A percentile compares a stretch with the other conserved stretches of the same genome.
phyloP scores from a whole-genome alignment of 1,139 yeast genomes.

The Meyerozyma elateridarum region DNA sequence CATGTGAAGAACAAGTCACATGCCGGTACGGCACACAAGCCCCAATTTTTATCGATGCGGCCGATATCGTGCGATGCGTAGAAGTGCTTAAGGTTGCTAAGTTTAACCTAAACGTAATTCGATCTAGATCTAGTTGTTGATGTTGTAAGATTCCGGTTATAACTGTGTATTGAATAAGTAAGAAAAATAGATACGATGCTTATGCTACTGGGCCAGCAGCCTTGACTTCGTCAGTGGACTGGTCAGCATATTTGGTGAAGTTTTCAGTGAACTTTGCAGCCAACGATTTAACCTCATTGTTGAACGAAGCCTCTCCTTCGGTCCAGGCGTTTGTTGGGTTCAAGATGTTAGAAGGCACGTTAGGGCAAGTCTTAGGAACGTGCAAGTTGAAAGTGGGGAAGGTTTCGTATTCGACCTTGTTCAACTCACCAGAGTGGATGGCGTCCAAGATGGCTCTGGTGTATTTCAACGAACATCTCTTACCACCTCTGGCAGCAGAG shows the following conservation, averaged over 20 bases:
- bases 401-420: constrained; percentile 73
- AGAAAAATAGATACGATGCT: too few relatives aligned
- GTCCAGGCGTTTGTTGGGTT: constrained; percentile 88
- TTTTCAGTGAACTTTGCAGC: constrained; percentile 80
- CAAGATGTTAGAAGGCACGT: constrained; percentile 79
- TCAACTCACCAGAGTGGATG: constrained; percentile 87
- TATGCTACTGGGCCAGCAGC: constrained; percentile 81
- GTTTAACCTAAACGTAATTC: too few relatives aligned
- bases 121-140: too few relatives aligned
- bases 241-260: constrained; percentile 78
- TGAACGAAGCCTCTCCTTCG: constrained; percentile 64
- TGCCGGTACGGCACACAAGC: too few relatives aligned
- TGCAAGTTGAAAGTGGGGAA: constrained; percentile 85
- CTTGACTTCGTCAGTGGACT: constrained; percentile 79
- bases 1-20: too few relatives aligned
- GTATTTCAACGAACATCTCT: constrained; percentile 96
- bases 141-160: too few relatives aligned
- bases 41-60: too few relatives aligned
- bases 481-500: constrained; percentile 88
- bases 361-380: constrained; percentile 77
- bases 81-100: too few relatives aligned
- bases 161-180: too few relatives aligned
- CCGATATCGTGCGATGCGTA: too few relatives aligned
- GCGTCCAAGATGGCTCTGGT: constrained; percentile 96
- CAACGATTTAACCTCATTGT: constrained; percentile 64